Base-by-base conservation (phyloP, 306 rosid genomes). In the Hippophae gyantsensis region DNA sequence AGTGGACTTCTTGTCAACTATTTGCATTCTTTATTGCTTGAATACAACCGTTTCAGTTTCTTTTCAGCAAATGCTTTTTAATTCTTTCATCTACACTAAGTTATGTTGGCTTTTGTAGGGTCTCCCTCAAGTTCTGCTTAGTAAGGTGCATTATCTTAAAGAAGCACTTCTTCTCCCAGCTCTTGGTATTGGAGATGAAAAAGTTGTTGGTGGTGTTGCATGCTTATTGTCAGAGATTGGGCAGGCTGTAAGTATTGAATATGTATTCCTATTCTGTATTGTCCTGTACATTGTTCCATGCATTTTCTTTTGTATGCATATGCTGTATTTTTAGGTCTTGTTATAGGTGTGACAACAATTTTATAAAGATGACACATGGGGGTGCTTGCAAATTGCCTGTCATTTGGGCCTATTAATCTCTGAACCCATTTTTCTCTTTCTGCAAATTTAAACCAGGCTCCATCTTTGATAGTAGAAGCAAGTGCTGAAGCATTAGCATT, bases 221-320 rank as follows among this genome's bases (percentile, higher is more conserved):
- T 82, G 90, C 84, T 79, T 90, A 70, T 80, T 85, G 76, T 90
- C 95, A 57, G 96, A 90, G 82, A 80, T 90, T 73, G 97, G 97
- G 61, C 97, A 90, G 71, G 94, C 97, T 61, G 97, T 89, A 84
- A 70, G 95, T 86, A 32, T 62, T 65, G 56, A 48, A 42, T 51
- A 25, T 64, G 65, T 61, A 70, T 57, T 59, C 14, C 49, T 38
- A 32, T n/a, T 25, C 12, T 56, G 43, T 3, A 3, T 8, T 49
- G 42, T 32, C 47, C 9, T 57, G 58, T 58, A 57, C 48, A 10
- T 68, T 43, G 71, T 49, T 55, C 64, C 74, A 72, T 74, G 73
- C 46, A 41, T 54, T 57, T 57, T 4, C 57, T 8, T 42, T 2
- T 50, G 65, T 45, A 23, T 2, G 11, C 4, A 10, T 18, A 18